Percentiles rank a stretch among this genome's conserved stretches.
Conservation (phyloP, 495 filamentous ascomycete genomes). For the Podospora bellae-mahoneyi region DNA sequence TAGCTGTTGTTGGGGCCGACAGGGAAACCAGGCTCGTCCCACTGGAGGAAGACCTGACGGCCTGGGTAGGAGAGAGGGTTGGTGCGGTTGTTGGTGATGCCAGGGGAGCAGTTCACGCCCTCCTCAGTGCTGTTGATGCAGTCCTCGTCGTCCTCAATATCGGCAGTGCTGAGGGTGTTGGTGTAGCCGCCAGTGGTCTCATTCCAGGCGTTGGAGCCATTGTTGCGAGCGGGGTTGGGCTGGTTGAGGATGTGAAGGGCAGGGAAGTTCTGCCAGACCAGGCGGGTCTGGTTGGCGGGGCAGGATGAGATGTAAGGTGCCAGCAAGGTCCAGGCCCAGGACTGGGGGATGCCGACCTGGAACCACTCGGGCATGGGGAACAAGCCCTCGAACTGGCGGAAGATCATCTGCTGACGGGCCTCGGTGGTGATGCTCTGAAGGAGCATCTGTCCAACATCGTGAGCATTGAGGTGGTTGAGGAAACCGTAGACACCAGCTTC, state of each 20-base stretch:
- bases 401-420: conserved; percentile 82
- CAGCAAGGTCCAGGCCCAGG: conserved; percentile 82
- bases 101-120: conserved; percentile 57
- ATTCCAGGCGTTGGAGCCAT: conserved; percentile 51
- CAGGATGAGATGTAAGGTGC: conserved; percentile 82
- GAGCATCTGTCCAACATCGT: conserved; percentile 69
- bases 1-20: conserved; percentile 84
- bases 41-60: conserved; percentile 64
- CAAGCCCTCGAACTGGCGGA: conserved; percentile 80
- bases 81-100: conserved; percentile 62
- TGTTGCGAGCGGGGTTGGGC: conserved; percentile 63
- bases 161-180: conserved; percentile 38
- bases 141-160: conserved; percentile 38
- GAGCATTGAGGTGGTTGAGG: conserved; percentile 73
- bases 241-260: conserved; percentile 70
- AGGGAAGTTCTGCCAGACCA: conserved; percentile 90
- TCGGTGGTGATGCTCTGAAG: conserved; percentile 79
- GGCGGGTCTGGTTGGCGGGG: conserved; percentile 66
- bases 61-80: conserved; percentile 73
- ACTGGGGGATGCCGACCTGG: conserved; percentile 75
- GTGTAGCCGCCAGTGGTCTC: conserved; percentile 53
- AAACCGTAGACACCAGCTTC: conserved; percentile 85
- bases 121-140: conserved; percentile 53
- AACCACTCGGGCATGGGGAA: conserved; percentile 88
- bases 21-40: conserved; percentile 65